phyloP scores from a whole-genome alignment of 352 stramenopile species.

The Pythium vanterpoolii region DNA sequence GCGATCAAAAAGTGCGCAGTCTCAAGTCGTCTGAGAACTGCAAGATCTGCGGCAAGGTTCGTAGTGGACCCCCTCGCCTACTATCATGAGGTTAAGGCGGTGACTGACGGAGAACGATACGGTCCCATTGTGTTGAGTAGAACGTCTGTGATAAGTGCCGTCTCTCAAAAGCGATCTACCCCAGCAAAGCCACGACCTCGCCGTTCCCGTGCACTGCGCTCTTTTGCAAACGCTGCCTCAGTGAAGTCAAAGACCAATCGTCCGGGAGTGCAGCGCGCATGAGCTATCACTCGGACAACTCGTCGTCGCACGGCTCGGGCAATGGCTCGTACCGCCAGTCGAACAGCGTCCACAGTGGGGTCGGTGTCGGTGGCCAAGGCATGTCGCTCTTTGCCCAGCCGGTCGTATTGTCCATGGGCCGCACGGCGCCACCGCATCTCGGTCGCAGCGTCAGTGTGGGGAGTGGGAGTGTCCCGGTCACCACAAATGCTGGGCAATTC shows the following conservation, averaged over 20 bases:
- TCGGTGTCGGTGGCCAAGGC: too few species aligned
- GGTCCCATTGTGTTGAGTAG: too few species aligned
- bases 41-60: constrained; percentile 68
- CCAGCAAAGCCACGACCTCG: constrained; percentile 37
- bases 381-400: too few species aligned
- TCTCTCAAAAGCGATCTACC: constrained; percentile 56
- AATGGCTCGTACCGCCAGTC: constrained; percentile 18
- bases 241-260: constrained; percentile 20
- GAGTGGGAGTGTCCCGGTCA: too few species aligned
- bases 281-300: constrained; percentile 20
- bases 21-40: constrained; percentile 50
- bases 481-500: neutral
- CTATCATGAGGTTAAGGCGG: too few species aligned
- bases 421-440: neutral
- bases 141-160: constrained; percentile 65
- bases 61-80: too few species aligned
- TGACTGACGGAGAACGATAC: too few species aligned
- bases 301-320: constrained; percentile 18
- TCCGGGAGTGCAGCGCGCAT: neutral
- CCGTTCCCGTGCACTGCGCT: constrained; percentile 52
- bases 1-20: constrained; percentile 51
- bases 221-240: constrained; percentile 41
- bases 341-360: neutral
- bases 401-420: too few species aligned
- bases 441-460: constrained; percentile 1